Base-by-base conservation (phyloP, 331 rosid genomes). In the Phaseolus coccineus region DNA sequence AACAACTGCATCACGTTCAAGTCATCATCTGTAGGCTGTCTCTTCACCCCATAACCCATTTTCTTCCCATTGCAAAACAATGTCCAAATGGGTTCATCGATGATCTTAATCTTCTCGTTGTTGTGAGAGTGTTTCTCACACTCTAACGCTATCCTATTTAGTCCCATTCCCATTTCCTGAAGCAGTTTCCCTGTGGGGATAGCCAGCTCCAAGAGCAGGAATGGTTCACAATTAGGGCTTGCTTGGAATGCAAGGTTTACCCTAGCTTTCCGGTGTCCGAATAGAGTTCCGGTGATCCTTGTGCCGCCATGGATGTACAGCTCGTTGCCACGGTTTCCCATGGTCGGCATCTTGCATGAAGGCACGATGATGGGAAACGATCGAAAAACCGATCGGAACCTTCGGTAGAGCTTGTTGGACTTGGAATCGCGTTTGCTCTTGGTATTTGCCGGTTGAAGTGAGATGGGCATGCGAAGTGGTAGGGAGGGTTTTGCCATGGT, bases 61-160 rank as follows among this genome's bases (percentile, higher is more conserved):
- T 95, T 95, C 84, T 82, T 90, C 1, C 99, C 98, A 39, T 93
- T 91, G 82, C 89, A 89, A 71, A 70, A 95, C 83, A 95, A 25
- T 0, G 86, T 81, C 99, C 99, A 95, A 33, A 93, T 83, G 0
- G 98, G 94, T 62, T 95, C 99, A 0, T 92, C 92, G 0, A 88
- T 3, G 3, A 95, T 83, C 81, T 82, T 89, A 5, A 84, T 88
- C 86, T 90, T 90, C 69, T 90, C 91, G 0, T 66, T 27, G 1
- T 69, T 31, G 1, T 28, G 15, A 0, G 86, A 80, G 24, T 71
- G 77, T 55, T 85, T 92, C 11, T 93, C 98, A 44, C 97, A 93
- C 80, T 95, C 99, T 15, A 95, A 44, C 0, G 98, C 98, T 6
- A 95, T 69, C 13, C 99, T 77, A 0, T 89, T 91, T 0, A 90